phyloP scores from a whole-genome alignment of 306 rosid species.

The Cyamopsis tetragonoloba region DNA sequence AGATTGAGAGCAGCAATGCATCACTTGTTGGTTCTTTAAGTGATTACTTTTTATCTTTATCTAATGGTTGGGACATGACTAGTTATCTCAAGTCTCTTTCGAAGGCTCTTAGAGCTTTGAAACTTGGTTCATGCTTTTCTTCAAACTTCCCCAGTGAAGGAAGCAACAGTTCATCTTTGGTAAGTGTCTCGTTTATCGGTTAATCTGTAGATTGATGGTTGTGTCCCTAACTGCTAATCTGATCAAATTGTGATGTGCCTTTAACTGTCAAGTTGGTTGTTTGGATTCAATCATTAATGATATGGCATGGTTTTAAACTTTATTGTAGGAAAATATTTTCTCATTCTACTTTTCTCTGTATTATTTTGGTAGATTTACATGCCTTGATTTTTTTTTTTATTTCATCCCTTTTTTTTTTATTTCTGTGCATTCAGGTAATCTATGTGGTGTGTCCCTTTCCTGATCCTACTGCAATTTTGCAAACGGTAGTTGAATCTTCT shows the following conservation, averaged over 20 bases:
- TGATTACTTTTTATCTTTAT: slow-evolving; percentile 87
- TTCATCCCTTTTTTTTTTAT: slow-evolving; percentile 4
- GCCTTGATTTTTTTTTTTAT: slow-evolving; percentile 6
- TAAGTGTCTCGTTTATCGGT: slow-evolving; percentile 42
- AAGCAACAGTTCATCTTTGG: slow-evolving; percentile 72
- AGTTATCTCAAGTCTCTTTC: slow-evolving; percentile 97
- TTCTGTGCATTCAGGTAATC: slow-evolving; percentile 56
- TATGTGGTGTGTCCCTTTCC: slow-evolving; percentile 99
- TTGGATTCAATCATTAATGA: background rate
- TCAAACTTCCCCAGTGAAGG: slow-evolving; percentile 82
- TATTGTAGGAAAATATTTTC: slow-evolving; percentile 5
- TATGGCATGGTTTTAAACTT: slow-evolving; percentile 6
- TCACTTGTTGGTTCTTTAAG: slow-evolving; percentile 96
- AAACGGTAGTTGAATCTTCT: slow-evolving; percentile 86
- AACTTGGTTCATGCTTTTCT: slow-evolving; percentile 65
- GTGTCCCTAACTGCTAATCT: background rate
- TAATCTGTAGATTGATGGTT: slow-evolving; percentile 19
- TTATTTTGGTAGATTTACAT: background rate
- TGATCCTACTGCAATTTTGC: slow-evolving; percentile 87
- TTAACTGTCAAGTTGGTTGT: background rate
- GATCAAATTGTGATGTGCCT: background rate
- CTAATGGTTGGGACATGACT: slow-evolving; percentile 95
- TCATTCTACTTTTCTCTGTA: background rate
- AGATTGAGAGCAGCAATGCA: slow-evolving; percentile 89
- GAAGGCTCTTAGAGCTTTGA: slow-evolving; percentile 85